These are phyloP conservation scores for Echeveria elegans DNA, from an alignment of 164 flowering plant species.

Conservation along the genomic window DNA sequence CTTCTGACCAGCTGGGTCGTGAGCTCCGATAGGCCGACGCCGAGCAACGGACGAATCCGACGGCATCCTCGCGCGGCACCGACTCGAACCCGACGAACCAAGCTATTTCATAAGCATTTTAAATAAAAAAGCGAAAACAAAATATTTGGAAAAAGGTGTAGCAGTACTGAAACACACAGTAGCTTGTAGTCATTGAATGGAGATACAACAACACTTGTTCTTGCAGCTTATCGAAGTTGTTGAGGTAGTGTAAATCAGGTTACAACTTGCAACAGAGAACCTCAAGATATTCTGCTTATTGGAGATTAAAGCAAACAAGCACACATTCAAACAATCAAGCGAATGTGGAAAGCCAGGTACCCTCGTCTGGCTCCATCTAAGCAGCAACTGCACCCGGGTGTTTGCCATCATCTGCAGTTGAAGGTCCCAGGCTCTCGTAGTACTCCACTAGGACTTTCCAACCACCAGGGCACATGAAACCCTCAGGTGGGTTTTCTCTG, in stretches of 20 bases:
- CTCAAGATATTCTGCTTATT: not conserved
- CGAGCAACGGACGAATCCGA: too few species aligned
- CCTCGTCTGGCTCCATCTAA: not conserved
- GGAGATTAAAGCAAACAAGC: not conserved
- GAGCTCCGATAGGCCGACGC: too few species aligned
- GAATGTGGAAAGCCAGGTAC: not conserved
- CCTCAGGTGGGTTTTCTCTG: constrained; percentile 78
- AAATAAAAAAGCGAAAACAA: too few species aligned
- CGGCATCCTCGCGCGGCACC: too few species aligned
- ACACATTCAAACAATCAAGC: too few species aligned
- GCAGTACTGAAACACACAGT: not conserved
- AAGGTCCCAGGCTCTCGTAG: constrained; percentile 39
- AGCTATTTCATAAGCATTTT: too few species aligned
- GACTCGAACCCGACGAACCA: too few species aligned
- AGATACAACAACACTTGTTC: not conserved
- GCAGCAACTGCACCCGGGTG: not conserved
- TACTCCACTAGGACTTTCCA: constrained; percentile 87
- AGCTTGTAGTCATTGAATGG: not conserved
- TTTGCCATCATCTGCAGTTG: not conserved
- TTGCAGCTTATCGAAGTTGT: not conserved
- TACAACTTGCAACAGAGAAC: not conserved
- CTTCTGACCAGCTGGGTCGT: too few species aligned
- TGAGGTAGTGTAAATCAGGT: not conserved
- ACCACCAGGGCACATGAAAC: constrained; percentile 95
- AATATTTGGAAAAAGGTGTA: not conserved